Evolutionary conservation across 139 green algal genomes (phyloP), one percentile per base, ranked within the genome.

Genomic region (Tetraselmis chui): DNA sequence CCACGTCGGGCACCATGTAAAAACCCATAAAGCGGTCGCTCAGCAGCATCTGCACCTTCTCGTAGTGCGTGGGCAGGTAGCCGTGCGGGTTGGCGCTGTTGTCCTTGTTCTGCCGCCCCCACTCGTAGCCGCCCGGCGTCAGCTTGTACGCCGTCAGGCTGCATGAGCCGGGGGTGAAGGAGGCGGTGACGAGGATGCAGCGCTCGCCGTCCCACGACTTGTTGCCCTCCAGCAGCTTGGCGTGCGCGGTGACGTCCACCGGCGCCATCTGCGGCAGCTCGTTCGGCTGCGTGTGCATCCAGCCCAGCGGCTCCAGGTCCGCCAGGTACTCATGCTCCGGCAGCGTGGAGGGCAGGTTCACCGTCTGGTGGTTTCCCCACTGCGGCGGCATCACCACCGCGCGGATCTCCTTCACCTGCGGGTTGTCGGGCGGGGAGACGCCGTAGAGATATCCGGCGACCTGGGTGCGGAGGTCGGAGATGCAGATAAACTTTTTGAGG

Each of bases 401-500:
- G 28, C 97, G 90, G 59, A 99, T 93, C 89, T 99, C 96, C 92
- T 99, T 99, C 78, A 99, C 95, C 89, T 94, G 89, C 2, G 94
- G 92, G 92, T 99, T 99, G 89, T 99, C 97, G 18, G 96, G 95
- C 26, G 97, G 97, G 28, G 85, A 94, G 27, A 97, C 88, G 76
- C 97, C 97, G 88, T 98, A 99, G 87, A 99, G 87, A 88, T 93
- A 97, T 76, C 91, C 94, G 28, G 93, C 91, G 27, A 96, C 89
- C 89, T 99, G 97, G 25, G 97, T 99, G 77, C 97, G 92, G 78
- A 99, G 91, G 90, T 99, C 97, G 1, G 97, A 94, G 76, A 98
- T 94, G 88, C 92, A 97, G 85, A 99, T 97, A 91, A 99, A 99
- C 90, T 98, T 97, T 89, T 98, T 98, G 30, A 99, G 93, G 76